Percentiles rank a stretch among this genome's conserved stretches.
These are phyloP conservation scores for Cylindrotheca closterium DNA, from an alignment of 108 stramenopile species.

Conservation along the genomic window DNA sequence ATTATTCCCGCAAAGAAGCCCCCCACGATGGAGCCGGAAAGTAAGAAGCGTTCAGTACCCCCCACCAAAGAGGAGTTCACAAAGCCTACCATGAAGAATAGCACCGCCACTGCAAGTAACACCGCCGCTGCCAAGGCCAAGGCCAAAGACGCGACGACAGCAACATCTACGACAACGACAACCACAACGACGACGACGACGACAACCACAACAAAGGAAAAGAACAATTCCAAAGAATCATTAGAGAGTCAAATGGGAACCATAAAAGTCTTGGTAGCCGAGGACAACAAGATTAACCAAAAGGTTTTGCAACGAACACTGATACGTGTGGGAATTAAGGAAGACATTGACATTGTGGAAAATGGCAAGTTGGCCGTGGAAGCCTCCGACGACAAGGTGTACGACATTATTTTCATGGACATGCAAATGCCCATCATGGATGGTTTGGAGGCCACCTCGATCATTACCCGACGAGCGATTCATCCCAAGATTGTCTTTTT, in stretches of 20 bases:
- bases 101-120: background rate
- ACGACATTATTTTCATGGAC: constrained; percentile 44
- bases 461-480: constrained; percentile 16
- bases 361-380: constrained; percentile 45
- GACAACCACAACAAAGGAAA: background rate
- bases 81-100: too few relatives aligned
- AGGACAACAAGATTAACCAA: constrained; percentile 42
- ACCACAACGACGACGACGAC: constrained; percentile 1
- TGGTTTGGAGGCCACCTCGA: constrained; percentile 32
- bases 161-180: background rate
- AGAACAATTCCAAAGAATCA: too few relatives aligned
- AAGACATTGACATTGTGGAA: constrained; percentile 30
- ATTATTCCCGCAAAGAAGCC: too few relatives aligned
- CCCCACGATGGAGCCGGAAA: too few relatives aligned
- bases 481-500: constrained; percentile 34
- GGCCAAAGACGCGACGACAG: background rate
- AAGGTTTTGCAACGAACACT: constrained; percentile 33
- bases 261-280: constrained; percentile 29
- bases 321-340: constrained; percentile 23
- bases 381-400: constrained; percentile 4
- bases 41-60: too few relatives aligned
- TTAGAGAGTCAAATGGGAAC: background rate
- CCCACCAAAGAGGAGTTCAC: too few relatives aligned
- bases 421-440: constrained; percentile 52
- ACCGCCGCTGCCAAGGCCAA: background rate